phyloP scores from a whole-genome alignment of 2,329 filamentous ascomycete genomes.

The Colletotrichum incanum region DNA sequence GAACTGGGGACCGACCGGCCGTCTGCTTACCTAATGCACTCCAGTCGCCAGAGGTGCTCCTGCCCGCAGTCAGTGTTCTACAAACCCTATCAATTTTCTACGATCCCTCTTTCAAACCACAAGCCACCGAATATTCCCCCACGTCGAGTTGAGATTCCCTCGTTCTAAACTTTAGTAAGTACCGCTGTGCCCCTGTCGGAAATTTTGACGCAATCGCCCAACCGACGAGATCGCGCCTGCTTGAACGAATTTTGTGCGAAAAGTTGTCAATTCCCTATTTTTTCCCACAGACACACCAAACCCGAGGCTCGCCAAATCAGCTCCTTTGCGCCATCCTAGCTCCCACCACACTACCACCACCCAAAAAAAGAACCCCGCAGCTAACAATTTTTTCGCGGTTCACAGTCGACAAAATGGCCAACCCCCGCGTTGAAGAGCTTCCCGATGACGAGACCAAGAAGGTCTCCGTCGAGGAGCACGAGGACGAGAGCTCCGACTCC shows the following conservation, averaged over 20 bases:
- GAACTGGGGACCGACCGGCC: background rate
- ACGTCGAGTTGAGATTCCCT: slow-evolving; percentile 42
- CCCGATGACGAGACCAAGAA: slow-evolving; percentile 92
- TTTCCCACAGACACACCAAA: slow-evolving; percentile 27
- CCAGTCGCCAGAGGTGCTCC: slow-evolving; percentile 55
- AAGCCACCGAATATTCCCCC: slow-evolving; percentile 37
- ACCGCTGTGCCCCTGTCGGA: slow-evolving; percentile 26
- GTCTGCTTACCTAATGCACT: slow-evolving; percentile 58
- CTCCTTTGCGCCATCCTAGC: slow-evolving; percentile 41
- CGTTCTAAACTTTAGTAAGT: slow-evolving; percentile 58
- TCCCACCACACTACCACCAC: slow-evolving; percentile 40
- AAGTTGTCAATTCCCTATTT: slow-evolving; percentile 32
- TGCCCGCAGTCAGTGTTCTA: slow-evolving; percentile 43
- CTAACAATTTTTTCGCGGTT: slow-evolving; percentile 29
- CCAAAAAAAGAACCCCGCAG: slow-evolving; percentile 29
- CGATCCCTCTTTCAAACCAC: slow-evolving; percentile 49
- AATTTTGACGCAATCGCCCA: slow-evolving; percentile 28
- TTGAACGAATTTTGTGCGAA: slow-evolving; percentile 33
- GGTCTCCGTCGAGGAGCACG: slow-evolving; percentile 82
- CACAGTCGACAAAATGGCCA: slow-evolving; percentile 81
- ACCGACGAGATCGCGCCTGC: slow-evolving; percentile 11
- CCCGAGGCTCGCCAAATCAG: slow-evolving; percentile 39
- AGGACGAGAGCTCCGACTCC: slow-evolving; percentile 80
- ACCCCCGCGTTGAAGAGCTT: slow-evolving; percentile 98
- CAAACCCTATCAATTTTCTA: slow-evolving; percentile 64